Conservation (phyloP, 352 stramenopile genomes). For the Phytophthora idaei region DNA sequence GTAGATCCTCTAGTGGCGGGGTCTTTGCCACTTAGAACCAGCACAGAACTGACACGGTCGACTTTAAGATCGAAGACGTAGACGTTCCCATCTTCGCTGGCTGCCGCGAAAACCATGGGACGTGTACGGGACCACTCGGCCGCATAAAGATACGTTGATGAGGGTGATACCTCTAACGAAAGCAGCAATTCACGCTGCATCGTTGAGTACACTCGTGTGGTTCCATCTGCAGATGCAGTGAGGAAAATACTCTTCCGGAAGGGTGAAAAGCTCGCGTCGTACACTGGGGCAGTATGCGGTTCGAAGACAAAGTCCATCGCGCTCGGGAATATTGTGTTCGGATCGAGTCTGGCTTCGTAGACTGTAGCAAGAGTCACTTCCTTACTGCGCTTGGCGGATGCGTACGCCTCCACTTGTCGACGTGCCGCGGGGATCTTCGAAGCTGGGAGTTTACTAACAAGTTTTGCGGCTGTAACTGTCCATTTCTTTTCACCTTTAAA, state of each 20-base stretch:
- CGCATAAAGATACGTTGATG: constrained; percentile 75
- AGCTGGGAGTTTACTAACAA: constrained; percentile 63
- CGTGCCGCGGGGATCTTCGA: constrained; percentile 52
- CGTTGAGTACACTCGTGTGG: constrained; percentile 75
- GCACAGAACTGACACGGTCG: constrained; percentile 48
- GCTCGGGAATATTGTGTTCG: constrained; percentile 58
- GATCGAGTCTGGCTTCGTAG: constrained; percentile 78
- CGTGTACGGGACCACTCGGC: constrained; percentile 78
- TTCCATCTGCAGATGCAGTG: constrained; percentile 80
- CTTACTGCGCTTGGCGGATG: constrained; percentile 62
- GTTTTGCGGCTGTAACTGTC: constrained; percentile 63
- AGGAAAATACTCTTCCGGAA: constrained; percentile 87
- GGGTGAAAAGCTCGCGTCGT: constrained; percentile 80
- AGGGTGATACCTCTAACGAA: constrained; percentile 68
- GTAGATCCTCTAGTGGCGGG: constrained; percentile 12
- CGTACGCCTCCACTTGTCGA: constrained; percentile 72
- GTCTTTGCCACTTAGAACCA: constrained; percentile 52
- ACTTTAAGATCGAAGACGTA: constrained; percentile 81
- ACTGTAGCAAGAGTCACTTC: constrained; percentile 74
- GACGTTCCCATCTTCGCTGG: constrained; percentile 71
- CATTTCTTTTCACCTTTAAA: constrained; percentile 86
- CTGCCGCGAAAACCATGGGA: constrained; percentile 75
- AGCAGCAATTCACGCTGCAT: constrained; percentile 66
- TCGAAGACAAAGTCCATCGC: constrained; percentile 84
- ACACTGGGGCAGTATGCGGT: constrained; percentile 74